These are phyloP conservation scores for Boletus bicolor DNA, from an alignment of 768 basidiomycete genomes.

Conservation along the genomic window DNA sequence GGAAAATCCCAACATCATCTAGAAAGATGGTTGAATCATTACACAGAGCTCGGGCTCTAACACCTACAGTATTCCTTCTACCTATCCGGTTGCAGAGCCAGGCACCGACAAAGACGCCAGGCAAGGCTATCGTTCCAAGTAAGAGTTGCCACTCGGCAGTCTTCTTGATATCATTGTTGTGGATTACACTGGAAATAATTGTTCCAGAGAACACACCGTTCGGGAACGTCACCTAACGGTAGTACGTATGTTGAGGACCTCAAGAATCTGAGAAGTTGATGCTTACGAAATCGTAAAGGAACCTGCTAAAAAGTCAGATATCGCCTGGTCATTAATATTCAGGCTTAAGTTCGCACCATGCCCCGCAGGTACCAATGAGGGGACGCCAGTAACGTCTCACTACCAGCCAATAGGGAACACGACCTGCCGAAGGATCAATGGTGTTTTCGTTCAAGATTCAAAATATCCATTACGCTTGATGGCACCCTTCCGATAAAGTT, in stretches of 20 bases:
- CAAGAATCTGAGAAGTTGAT: neutral
- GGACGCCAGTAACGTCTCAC: constrained; percentile 63
- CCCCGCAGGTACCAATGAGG: constrained; percentile 69
- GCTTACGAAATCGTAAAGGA: constrained; percentile 64
- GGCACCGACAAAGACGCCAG: constrained; percentile 54
- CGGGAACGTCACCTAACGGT: constrained; percentile 58
- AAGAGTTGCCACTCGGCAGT: constrained; percentile 74
- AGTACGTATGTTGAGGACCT: neutral
- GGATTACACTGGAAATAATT: constrained; percentile 66
- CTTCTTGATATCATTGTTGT: constrained; percentile 48
- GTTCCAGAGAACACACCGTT: constrained; percentile 68
- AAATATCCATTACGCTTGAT: constrained; percentile 50
- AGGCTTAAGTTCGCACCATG: constrained; percentile 44
- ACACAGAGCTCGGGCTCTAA: neutral
- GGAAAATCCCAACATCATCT: constrained; percentile 69
- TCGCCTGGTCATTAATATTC: neutral
- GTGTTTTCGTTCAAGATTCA: neutral
- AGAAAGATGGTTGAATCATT: constrained; percentile 3
- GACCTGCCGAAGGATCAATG: constrained; percentile 34
- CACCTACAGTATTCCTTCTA: constrained; percentile 52
- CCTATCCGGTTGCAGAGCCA: constrained; percentile 52
- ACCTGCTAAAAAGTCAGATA: constrained; percentile 38
- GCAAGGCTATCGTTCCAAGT: constrained; percentile 57
- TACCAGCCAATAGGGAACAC: constrained; percentile 59
- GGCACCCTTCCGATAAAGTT: constrained; percentile 59